Conservation (phyloP, 352 stramenopile genomes). For the Phytophthora agathidicida region DNA sequence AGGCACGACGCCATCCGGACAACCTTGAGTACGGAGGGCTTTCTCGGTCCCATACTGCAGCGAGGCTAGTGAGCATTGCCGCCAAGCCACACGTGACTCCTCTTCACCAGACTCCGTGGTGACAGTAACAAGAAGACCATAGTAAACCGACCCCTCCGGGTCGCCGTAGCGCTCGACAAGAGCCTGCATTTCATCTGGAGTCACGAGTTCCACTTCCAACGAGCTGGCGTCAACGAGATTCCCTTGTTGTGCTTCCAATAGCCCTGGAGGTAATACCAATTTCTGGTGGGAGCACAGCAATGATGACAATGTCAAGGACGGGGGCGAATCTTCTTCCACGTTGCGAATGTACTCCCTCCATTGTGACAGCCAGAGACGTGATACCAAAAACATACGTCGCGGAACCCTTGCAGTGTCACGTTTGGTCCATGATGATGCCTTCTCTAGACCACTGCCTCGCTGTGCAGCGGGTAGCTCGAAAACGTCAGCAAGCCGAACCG, state of each 20-base stretch:
- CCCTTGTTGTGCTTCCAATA: constrained; percentile 52
- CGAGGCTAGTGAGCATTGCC: constrained; percentile 47
- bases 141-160: constrained; percentile 55
- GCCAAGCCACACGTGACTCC: constrained; percentile 43
- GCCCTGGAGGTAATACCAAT: constrained; percentile 53
- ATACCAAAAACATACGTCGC: constrained; percentile 63
- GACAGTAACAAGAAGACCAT: constrained; percentile 36
- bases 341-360: constrained; percentile 83
- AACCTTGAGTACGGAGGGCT: constrained; percentile 16
- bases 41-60: constrained; percentile 38
- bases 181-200: constrained; percentile 61
- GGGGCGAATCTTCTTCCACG: constrained; percentile 49
- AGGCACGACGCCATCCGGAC: constrained; percentile 33
- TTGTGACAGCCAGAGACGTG: constrained; percentile 55
- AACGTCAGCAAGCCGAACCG: constrained; percentile 48
- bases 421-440: constrained; percentile 27
- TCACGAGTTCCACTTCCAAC: constrained; percentile 68
- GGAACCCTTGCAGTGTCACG: constrained; percentile 12
- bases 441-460: constrained; percentile 26
- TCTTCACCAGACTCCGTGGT: constrained; percentile 12
- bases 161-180: constrained; percentile 65
- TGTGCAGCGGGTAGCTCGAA: constrained; percentile 44
- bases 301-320: constrained; percentile 32
- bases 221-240: constrained; percentile 42
- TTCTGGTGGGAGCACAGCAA: constrained; percentile 63